Percentiles rank a stretch among this genome's conserved stretches.
Evolutionary conservation across 2,329 filamentous ascomycete species (phyloP).

Genomic region (Verticillium nonalfalfae): DNA sequence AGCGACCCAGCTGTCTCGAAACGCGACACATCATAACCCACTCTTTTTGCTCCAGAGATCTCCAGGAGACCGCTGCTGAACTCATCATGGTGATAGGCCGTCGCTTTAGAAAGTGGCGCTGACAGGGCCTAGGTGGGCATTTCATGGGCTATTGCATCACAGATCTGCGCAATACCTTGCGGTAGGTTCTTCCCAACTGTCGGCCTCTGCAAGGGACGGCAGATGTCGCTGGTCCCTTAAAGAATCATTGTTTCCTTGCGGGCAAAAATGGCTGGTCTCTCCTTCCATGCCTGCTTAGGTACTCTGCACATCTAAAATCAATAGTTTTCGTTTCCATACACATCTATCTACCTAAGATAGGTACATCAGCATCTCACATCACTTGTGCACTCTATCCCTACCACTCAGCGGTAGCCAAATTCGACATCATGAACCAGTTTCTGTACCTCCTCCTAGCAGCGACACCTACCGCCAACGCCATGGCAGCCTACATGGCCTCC

Average conservation of each 20-base stretch:
- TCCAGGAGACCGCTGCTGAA: background rate
- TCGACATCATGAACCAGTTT: conserved; percentile 7
- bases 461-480: conserved; percentile 9
- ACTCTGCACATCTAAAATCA: too few species aligned
- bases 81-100: background rate
- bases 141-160: background rate
- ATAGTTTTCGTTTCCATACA: too few species aligned
- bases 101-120: background rate
- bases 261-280: background rate
- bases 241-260: background rate
- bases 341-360: too few species aligned
- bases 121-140: background rate
- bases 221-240: background rate
- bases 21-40: background rate
- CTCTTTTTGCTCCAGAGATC: background rate
- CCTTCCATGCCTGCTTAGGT: background rate
- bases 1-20: background rate
- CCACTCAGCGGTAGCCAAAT: background rate
- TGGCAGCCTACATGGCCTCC: conserved; percentile 11
- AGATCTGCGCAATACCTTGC: background rate
- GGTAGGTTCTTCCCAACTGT: background rate
- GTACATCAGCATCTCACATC: too few species aligned
- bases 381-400: background rate
- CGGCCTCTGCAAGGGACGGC: background rate
- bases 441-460: conserved; percentile 8